A percentile compares a stretch with the other conserved stretches of the same genome.
Conservation (phyloP, 148 eudicot species). For the Rhododendron vialii region DNA sequence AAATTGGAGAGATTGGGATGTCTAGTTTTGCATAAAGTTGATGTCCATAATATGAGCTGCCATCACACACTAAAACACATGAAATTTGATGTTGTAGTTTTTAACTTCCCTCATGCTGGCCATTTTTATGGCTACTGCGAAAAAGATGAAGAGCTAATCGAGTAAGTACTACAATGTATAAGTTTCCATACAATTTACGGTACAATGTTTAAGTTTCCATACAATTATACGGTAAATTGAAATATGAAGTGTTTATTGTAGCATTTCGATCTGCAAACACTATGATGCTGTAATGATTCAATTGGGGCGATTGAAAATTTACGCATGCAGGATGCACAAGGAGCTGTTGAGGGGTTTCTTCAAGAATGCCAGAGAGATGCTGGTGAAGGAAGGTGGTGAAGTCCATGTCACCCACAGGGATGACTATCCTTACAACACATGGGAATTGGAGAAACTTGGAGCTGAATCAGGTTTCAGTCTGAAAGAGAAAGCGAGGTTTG, state of each 20-base stretch:
- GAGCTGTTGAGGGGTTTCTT: conserved; percentile 16
- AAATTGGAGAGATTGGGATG: conserved; percentile 10
- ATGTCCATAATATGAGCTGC: conserved; percentile 18
- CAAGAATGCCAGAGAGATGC: conserved; percentile 28
- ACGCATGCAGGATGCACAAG: conserved; percentile 12
- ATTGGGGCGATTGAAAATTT: not conserved
- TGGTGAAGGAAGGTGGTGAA: conserved; percentile 23
- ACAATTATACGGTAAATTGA: too few relatives aligned
- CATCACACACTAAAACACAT: conserved; percentile 6
- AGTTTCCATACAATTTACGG: too few relatives aligned
- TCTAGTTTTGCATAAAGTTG: conserved; percentile 24
- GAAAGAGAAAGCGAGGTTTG: conserved; percentile 14
- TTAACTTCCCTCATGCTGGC: conserved; percentile 31
- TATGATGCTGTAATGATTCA: not conserved
- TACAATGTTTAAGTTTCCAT: too few relatives aligned
- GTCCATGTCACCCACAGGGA: conserved; percentile 29
- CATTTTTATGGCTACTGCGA: conserved; percentile 1
- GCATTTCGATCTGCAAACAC: too few relatives aligned
- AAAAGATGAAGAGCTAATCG: not conserved
- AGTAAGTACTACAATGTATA: not conserved
- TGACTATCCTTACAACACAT: conserved; percentile 13
- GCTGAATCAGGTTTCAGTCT: conserved; percentile 4
- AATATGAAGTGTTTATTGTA: too few relatives aligned
- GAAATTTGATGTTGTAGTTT: conserved; percentile 26
- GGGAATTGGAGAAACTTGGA: conserved; percentile 19